These are phyloP conservation scores for Aspergillus uvarum DNA, from an alignment of 2,329 filamentous ascomycete species.

Conservation along the genomic window DNA sequence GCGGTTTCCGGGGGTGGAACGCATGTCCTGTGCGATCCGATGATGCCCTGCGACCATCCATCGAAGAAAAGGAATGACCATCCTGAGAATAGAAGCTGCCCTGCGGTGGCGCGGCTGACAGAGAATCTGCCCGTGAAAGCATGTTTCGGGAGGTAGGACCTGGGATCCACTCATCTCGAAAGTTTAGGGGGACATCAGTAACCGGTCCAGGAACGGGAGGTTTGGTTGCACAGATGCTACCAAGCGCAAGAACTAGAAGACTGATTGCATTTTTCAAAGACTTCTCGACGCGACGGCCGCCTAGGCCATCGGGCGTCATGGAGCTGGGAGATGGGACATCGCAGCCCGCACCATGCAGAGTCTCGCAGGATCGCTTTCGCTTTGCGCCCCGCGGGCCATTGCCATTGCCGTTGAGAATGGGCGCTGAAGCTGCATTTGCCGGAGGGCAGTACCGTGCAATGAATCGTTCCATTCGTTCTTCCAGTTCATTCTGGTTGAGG, in stretches of 20 bases:
- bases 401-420: constrained; percentile 11
- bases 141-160: constrained; percentile 24
- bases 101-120: constrained; percentile 24
- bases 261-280: constrained; percentile 80
- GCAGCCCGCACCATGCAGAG: constrained; percentile 25
- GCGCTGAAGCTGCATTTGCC: constrained; percentile 13
- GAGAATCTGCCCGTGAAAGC: constrained; percentile 30
- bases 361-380: constrained; percentile 40
- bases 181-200: constrained; percentile 32
- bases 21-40: constrained; percentile 10
- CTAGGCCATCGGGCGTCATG: constrained; percentile 12
- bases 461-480: constrained; percentile 54
- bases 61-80: constrained; percentile 20
- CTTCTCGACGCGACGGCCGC: constrained; percentile 43
- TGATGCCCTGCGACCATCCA: constrained; percentile 18
- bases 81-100: constrained; percentile 22
- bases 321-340: constrained; percentile 24
- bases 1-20: constrained; percentile 26
- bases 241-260: constrained; percentile 78
- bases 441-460: constrained; percentile 48
- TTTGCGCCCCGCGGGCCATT: constrained; percentile 32
- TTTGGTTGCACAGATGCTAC: constrained; percentile 69
- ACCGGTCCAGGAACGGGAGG: constrained; percentile 57
- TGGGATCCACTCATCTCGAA: constrained; percentile 32
- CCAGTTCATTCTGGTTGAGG: constrained; percentile 55